These are phyloP conservation scores for Coriaria nepalensis DNA, from an alignment of 306 rosid species.

Conservation along the genomic window DNA sequence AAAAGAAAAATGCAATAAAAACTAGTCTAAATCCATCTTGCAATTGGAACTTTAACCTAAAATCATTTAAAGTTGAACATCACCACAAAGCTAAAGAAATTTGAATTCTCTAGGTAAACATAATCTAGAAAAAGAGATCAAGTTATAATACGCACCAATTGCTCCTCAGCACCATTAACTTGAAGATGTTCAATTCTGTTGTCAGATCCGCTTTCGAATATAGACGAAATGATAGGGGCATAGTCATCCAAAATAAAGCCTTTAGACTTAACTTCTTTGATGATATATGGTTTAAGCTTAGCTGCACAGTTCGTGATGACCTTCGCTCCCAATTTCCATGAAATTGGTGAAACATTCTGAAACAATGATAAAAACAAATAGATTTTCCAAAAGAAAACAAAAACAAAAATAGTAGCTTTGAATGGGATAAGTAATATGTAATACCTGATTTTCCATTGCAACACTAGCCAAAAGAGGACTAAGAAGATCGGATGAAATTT, in stretches of 20 bases:
- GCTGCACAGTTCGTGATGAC: slow-evolving; percentile 49
- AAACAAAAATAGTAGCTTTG: slow-evolving; percentile 6
- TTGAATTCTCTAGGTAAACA: slow-evolving; percentile 1
- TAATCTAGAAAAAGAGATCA: slow-evolving; percentile 2
- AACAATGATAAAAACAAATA: slow-evolving; percentile 18
- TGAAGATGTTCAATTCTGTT: neutral
- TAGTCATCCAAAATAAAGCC: slow-evolving; percentile 36
- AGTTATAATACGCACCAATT: slow-evolving; percentile 26
- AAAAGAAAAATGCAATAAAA: slow-evolving; percentile 6
- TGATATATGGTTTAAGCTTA: slow-evolving; percentile 40
- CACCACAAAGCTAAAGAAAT: neutral
- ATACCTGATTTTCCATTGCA: slow-evolving; percentile 51
- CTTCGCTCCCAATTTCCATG: slow-evolving; percentile 53
- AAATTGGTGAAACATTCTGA: slow-evolving; percentile 40
- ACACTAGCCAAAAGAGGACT: slow-evolving; percentile 39
- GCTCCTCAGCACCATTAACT: slow-evolving; percentile 2
- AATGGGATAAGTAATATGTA: neutral
- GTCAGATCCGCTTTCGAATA: slow-evolving; percentile 32
- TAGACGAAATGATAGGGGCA: slow-evolving; percentile 27
- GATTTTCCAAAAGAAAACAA: slow-evolving; percentile 2
- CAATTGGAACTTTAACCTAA: neutral
- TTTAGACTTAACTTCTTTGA: slow-evolving; percentile 32
- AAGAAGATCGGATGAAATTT: slow-evolving; percentile 46
- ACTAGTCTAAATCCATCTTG: slow-evolving; percentile 4
- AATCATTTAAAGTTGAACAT: neutral